phyloP scores from a whole-genome alignment of 2,329 filamentous ascomycete species.

The Didymella pomorum region DNA sequence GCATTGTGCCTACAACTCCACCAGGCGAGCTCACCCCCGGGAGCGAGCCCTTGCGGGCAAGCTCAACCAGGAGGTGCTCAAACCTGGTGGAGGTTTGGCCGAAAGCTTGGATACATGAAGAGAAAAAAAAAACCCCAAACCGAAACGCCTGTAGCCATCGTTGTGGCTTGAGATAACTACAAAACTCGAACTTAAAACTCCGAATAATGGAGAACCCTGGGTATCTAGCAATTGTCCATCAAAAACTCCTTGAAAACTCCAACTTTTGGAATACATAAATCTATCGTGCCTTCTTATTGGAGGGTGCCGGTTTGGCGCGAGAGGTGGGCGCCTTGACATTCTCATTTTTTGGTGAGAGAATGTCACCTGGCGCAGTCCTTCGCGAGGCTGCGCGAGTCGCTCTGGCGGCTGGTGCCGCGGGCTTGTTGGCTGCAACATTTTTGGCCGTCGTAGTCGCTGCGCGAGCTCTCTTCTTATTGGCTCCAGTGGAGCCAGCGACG shows the following conservation, averaged over 20 bases:
- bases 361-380: constrained; percentile 28
- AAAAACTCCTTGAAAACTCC: constrained; percentile 24
- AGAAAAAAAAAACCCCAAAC: background rate
- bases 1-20: constrained; percentile 4
- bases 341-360: constrained; percentile 38
- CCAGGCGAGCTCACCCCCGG: constrained; percentile 8
- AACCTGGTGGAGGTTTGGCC: constrained; percentile 9
- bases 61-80: constrained; percentile 10
- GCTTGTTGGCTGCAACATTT: constrained; percentile 18
- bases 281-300: constrained; percentile 32
- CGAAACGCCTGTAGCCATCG: background rate
- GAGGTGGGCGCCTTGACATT: constrained; percentile 13
- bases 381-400: constrained; percentile 38
- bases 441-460: constrained; percentile 22
- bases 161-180: background rate
- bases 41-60: constrained; percentile 16
- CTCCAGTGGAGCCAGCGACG: constrained; percentile 24
- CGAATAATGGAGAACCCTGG: constrained; percentile 3
- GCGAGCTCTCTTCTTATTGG: constrained; percentile 33
- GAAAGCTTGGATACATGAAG: constrained; percentile 3
- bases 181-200: constrained; percentile 20
- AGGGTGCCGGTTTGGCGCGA: constrained; percentile 30
- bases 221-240: constrained; percentile 15
- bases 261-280: constrained; percentile 22
- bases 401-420: constrained; percentile 23